These are phyloP conservation scores for Aspergillus bertholletiae DNA, from an alignment of 495 filamentous ascomycete species.

Conservation along the genomic window DNA sequence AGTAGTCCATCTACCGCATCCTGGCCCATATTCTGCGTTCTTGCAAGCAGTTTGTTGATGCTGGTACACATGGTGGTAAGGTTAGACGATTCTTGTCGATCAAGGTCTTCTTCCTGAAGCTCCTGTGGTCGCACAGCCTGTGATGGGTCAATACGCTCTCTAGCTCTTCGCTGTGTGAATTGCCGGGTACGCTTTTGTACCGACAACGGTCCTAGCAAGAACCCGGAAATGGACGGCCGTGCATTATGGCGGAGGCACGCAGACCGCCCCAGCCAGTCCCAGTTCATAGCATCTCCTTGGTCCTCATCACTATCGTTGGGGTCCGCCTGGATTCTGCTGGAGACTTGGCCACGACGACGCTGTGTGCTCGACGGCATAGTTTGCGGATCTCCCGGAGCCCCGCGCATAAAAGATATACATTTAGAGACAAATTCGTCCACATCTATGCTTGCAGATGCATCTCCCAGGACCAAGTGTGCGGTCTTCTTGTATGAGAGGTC, in stretches of 20 bases:
- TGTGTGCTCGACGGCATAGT: constrained; percentile 21
- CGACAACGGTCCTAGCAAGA: constrained; percentile 85
- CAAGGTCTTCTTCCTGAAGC: constrained; percentile 65
- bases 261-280: constrained; percentile 75
- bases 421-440: constrained; percentile 93
- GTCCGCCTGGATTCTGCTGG: constrained; percentile 29
- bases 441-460: constrained; percentile 69
- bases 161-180: constrained; percentile 59
- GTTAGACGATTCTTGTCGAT: constrained; percentile 68
- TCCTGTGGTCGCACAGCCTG: constrained; percentile 71
- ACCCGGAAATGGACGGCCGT: constrained; percentile 75
- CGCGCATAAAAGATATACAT: constrained; percentile 82
- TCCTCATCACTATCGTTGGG: constrained; percentile 54
- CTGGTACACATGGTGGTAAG: constrained; percentile 66
- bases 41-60: constrained; percentile 48
- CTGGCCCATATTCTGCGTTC: constrained; percentile 32
- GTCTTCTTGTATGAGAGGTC: constrained; percentile 76
- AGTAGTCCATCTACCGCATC: constrained; percentile 29
- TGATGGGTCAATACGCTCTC: constrained; percentile 57
- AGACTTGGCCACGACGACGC: constrained; percentile 24
- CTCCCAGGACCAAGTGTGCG: constrained; percentile 65
- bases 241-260: constrained; percentile 69
- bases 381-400: constrained; percentile 37
- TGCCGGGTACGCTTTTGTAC: constrained; percentile 78
- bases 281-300: constrained; percentile 75